Evolutionary conservation across 108 stramenopile species (phyloP).

Genomic region (Cylindrotheca fusiformis): DNA sequence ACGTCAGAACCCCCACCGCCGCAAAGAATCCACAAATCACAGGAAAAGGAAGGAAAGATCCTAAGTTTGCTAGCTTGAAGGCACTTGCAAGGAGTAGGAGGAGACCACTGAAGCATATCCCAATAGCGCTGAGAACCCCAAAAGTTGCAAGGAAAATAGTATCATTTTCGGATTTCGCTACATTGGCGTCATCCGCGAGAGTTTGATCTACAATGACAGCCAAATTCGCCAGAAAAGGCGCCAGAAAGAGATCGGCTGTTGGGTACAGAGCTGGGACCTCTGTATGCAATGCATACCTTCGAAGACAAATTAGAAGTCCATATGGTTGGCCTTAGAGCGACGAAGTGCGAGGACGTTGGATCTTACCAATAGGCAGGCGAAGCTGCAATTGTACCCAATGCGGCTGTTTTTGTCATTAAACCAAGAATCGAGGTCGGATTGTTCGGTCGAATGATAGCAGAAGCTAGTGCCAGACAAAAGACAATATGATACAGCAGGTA

Average conservation of each 20-base stretch:
- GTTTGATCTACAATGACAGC: constrained; percentile 52
- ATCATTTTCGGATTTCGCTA: constrained; percentile 40
- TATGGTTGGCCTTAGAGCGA: too few species aligned
- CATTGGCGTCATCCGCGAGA: constrained; percentile 22
- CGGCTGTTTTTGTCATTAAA: constrained; percentile 39
- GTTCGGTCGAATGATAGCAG: constrained; percentile 61
- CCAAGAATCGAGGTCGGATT: constrained; percentile 22
- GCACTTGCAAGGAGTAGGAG: constrained; percentile 43
- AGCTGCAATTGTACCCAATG: constrained; percentile 33
- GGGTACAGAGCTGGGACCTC: constrained; percentile 49
- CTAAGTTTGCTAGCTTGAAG: constrained; percentile 63
- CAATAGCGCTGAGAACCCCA: constrained; percentile 47
- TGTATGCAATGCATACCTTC: not conserved
- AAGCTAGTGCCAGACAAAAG: constrained; percentile 64
- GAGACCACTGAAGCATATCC: constrained; percentile 34
- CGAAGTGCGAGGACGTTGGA: too few species aligned
- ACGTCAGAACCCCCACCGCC: constrained; percentile 63
- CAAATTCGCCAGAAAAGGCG: constrained; percentile 68
- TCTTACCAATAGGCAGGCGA: constrained; percentile 19
- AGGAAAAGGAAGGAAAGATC: constrained; percentile 62
- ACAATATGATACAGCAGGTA: constrained; percentile 56
- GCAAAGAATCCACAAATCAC: constrained; percentile 79
- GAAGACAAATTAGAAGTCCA: too few species aligned
- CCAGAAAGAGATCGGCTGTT: constrained; percentile 62
- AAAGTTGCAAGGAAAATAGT: constrained; percentile 62